Evolutionary conservation across 805 yeast genomes (phyloP), one percentile per base, ranked within the genome.

Genomic region (Candida bentonensis): DNA sequence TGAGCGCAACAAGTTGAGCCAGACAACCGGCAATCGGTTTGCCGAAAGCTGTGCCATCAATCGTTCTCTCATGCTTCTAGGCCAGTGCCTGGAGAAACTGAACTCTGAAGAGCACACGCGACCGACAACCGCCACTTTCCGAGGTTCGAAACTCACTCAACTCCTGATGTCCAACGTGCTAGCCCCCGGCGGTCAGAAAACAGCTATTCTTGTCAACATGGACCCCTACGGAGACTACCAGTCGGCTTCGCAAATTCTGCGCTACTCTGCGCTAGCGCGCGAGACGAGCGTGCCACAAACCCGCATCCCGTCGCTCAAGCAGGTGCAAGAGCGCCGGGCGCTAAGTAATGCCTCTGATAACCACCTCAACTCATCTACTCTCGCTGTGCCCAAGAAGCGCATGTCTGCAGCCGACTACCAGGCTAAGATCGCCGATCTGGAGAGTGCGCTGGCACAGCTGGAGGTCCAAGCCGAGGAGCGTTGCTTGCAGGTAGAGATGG

Each of bases 31-130:
- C 3, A 53, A 59, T n/a, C 63, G 68, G 21, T 58, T 70, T 40
- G 63, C 58, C 41, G 78, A 74, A 48, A 71, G 74, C 15, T 65
- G 70, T 42, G 64, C 68, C 42, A 70, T 73, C 17, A 73, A 74
- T 51, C 65, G 65, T 36, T 69, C 75, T 7, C 56, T 73, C 43
- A 67, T 74, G 47, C 70, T 72, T 46, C 56, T 75, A 7, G 77
- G 78, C 4, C 66, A 73, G 44, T 66, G 74, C 40, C 53, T 75
- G 13, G 64, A 66, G 39, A 53, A 67, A 44, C 66, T 70, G 54
- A 59, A 61, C 17, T 53, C 51, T 20, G 51, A 51, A 22, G 51
- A 51, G 21, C 43, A 41, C 15, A 44, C 41, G 59, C 60, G 40
- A 57, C 63, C 15, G 57, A 60, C 41, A 64, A 56, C 46, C 59